phyloP scores from a whole-genome alignment of 2,329 filamentous ascomycete genomes.

The Fusarium sp. region DNA sequence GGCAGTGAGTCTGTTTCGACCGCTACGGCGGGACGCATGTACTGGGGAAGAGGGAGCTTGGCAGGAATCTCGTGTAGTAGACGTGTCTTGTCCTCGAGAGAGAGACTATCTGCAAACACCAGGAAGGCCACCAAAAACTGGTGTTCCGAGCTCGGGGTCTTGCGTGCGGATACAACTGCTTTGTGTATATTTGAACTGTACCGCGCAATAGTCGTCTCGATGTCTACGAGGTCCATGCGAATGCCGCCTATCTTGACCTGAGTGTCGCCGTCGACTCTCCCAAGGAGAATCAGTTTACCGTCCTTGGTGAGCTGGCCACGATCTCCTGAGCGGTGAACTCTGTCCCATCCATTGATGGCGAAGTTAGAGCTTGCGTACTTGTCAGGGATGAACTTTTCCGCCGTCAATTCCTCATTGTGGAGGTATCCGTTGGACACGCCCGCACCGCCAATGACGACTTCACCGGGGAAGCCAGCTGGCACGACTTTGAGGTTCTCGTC shows the following conservation, averaged over 20 bases:
- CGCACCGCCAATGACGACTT: constrained; percentile 44
- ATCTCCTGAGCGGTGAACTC: constrained; percentile 56
- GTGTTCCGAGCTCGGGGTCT: no score
- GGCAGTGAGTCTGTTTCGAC: constrained; percentile 47
- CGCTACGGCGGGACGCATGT: constrained; percentile 49
- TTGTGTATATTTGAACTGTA: background rate
- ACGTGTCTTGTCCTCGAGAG: background rate
- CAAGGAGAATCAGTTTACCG: constrained; percentile 49
- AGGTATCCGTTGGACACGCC: constrained; percentile 55
- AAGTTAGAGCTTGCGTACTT: constrained; percentile 19
- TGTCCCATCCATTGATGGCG: constrained; percentile 30
- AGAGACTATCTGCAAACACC: constrained; percentile 43
- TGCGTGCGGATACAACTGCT: constrained; percentile 7
- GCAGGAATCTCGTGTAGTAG: background rate
- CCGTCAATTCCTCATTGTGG: constrained; percentile 26
- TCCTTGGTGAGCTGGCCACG: constrained; percentile 45
- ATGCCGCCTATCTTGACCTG: constrained; percentile 58
- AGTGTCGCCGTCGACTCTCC: constrained; percentile 54
- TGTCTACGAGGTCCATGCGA: constrained; percentile 59
- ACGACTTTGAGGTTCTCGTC: background rate
- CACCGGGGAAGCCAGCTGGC: constrained; percentile 5
- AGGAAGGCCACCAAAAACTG: background rate
- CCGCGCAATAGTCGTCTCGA: background rate
- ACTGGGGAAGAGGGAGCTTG: constrained; percentile 44
- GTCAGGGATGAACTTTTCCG: constrained; percentile 25